phyloP scores from a whole-genome alignment of 2,329 filamentous ascomycete genomes.

The Colletotrichum tabaci region DNA sequence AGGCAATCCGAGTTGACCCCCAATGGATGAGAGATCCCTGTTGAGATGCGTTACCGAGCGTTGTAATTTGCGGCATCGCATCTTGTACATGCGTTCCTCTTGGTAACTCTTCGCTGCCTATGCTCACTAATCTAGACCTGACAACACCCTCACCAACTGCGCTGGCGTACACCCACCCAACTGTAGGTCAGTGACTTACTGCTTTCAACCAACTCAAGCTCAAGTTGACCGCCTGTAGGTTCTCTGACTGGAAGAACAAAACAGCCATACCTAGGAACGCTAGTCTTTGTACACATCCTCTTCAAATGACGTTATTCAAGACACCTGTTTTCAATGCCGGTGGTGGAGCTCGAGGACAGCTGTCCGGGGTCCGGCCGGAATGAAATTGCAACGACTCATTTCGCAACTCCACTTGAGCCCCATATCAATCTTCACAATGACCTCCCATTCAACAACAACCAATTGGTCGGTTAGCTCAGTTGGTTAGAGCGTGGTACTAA shows the following conservation, averaged over 20 bases:
- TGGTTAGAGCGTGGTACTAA: constrained; percentile 43
- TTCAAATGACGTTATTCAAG: not conserved
- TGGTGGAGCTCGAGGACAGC: not conserved
- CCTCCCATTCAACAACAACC: fast-evolving
- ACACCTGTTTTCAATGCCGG: not conserved
- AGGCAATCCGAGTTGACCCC: no score
- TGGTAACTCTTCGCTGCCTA: not conserved
- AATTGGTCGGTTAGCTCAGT: constrained; percentile 41
- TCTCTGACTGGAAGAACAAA: not conserved
- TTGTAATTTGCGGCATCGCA: no score
- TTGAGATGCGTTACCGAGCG: no score
- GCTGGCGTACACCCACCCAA: no score
- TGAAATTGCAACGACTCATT: not conserved
- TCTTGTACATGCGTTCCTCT: no score
- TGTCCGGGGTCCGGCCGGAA: not conserved
- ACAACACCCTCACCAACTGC: no score
- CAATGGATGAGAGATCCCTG: no score
- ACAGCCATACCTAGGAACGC: no score
- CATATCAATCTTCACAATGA: fast-evolving
- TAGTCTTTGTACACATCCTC: not conserved
- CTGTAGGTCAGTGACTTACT: not conserved
- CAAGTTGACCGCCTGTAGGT: no score
- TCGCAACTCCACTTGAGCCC: constrained; percentile 20
- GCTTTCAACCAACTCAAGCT: not conserved
- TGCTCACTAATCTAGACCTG: no score